Evolutionary conservation across 495 filamentous ascomycete species (phyloP), one percentile per base, ranked within the genome.

Genomic region (Barbatosphaeria neglecta): DNA sequence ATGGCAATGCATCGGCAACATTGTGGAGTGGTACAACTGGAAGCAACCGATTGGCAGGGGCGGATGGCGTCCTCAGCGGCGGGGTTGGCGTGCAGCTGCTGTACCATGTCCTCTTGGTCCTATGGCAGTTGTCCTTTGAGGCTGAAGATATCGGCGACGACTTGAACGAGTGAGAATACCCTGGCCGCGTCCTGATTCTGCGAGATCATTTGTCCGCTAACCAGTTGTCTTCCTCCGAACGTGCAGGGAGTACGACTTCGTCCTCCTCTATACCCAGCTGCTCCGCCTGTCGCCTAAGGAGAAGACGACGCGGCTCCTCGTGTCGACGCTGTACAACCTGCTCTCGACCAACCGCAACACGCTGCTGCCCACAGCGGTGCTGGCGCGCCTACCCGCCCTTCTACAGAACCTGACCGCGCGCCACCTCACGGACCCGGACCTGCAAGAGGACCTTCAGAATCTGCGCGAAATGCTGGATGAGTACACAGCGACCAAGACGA

Each of bases 71-170:
- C 16, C 58, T 93, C 35, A 75, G 82, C 38, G 86, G 89, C 41
- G 86, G 86, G 15, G 85, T 99, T 43, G 87, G 90, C 15, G 68
- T 99, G 13, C 93, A 99, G 57, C 78, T 97, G 35, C 74, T 99
- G 22, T 99, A 99, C 60, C 88, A 95, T 53, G 84, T 95, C 18
- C 74, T 99, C 25, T 68, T 99, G 31, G 86, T 89, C 13, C 62
- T 97, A 19, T 99, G 93, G 93, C 88, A 97, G 68, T 70, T 97
- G 43, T 92, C 86, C 48, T 99, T 99, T 51, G 93, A 97, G 58
- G 86, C 82, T 19, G 72, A 71, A 23, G 67, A 84, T 6, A 75
- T 99, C 50, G 90, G 93, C 19, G 85, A 92, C 47, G 90, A 84
- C 24, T 66, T 96, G 33, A 82, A 95, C 65, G 77, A 86, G 86